phyloP scores from a whole-genome alignment of 2,329 filamentous ascomycete species.

The Xylaria sp. region DNA sequence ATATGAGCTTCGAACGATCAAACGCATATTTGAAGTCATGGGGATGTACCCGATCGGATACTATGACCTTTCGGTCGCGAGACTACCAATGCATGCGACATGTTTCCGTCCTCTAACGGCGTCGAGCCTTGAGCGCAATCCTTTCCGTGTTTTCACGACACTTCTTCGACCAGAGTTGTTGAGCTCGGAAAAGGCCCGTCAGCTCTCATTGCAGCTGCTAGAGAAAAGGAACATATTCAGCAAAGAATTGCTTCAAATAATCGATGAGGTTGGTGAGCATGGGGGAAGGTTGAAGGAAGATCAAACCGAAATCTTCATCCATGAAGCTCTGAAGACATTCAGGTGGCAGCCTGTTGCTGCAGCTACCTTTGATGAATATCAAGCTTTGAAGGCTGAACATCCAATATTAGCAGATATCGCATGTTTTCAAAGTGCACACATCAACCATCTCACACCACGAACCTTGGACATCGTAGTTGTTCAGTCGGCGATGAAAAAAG shows the following conservation, averaged over 20 bases:
- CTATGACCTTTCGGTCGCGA: constrained; percentile 55
- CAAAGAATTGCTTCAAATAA: not conserved
- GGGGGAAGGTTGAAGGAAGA: not conserved
- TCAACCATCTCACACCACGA: not conserved
- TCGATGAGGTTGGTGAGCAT: not conserved
- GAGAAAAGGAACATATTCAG: not conserved
- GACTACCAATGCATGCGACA: constrained; percentile 58
- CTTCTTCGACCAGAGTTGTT: not conserved
- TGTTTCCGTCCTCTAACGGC: constrained; percentile 53
- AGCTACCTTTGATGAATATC: not conserved
- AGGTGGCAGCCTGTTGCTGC: not conserved
- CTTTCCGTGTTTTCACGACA: not conserved
- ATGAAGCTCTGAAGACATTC: not conserved
- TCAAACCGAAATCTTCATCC: not conserved
- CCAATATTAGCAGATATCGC: not conserved
- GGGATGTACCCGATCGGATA: constrained; percentile 58
- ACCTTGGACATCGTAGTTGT: constrained; percentile 49
- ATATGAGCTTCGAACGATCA: not conserved
- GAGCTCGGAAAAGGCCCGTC: not conserved
- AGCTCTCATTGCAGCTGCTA: not conserved
- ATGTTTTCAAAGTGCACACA: not conserved
- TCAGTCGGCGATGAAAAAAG: constrained; percentile 49
- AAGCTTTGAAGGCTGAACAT: not conserved
- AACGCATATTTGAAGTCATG: constrained; percentile 50
- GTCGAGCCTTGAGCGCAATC: not conserved